Evolutionary conservation across 495 filamentous ascomycete species (phyloP).

Genomic region (Hypoxylon intermedium): DNA sequence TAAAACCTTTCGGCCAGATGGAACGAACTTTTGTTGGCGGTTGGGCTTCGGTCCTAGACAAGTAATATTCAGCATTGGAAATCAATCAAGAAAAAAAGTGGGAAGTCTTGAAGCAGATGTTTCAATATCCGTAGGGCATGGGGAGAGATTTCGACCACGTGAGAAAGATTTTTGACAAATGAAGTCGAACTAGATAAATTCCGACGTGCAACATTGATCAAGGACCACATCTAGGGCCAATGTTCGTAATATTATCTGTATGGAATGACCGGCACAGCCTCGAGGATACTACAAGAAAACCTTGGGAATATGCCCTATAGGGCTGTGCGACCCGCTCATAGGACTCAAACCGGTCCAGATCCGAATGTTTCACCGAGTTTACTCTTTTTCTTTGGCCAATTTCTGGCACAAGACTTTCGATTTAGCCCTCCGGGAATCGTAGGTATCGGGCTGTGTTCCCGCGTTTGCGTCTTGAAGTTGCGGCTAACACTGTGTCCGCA

Average conservation of each 20-base stretch:
- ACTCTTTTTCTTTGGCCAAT: no score
- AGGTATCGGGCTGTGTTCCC: no score
- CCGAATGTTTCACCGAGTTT: neutral
- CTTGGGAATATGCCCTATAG: constrained; percentile 1
- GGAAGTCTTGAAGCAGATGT: neutral
- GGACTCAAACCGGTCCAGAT: neutral
- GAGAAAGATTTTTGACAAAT: no score
- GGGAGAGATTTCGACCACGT: no score
- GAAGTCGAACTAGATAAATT: neutral
- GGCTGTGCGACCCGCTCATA: neutral
- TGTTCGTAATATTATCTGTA: neutral
- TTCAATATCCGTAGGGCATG: neutral
- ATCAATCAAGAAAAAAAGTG: constrained; percentile 2
- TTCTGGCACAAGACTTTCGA: no score
- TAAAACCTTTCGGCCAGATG: neutral
- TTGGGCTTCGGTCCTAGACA: neutral
- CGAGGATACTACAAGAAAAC: neutral
- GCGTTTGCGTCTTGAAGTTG: no score
- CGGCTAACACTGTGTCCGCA: no score
- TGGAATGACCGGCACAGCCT: neutral
- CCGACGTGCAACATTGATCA: neutral
- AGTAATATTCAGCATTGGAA: constrained; percentile 7
- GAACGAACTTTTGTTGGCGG: neutral
- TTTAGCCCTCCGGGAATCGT: no score
- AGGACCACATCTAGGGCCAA: neutral